Evolutionary conservation across 805 yeast species (phyloP), one percentile per base, ranked within the genome.

Genomic region (Yamadazyma paraphyllophila): DNA sequence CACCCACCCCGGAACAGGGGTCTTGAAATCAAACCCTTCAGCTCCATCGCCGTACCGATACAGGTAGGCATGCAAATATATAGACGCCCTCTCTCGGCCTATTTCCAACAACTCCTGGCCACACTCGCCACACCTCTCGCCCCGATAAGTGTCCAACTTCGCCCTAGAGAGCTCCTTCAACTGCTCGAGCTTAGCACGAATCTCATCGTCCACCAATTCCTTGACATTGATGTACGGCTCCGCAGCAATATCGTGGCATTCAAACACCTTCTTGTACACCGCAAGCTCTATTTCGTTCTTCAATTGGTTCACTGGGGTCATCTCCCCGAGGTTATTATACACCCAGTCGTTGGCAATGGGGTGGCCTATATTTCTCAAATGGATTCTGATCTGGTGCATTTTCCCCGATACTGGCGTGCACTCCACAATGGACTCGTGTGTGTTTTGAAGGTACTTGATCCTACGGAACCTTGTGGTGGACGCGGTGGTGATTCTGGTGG

Each of bases 321-420:
- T 8, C 4, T 20, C 13, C n/a, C 34, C n/a, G 2, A 5, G 36
- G 1, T 61, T 58, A 41, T 63, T 60, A 48, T 72, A 72, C 10
- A 62, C 54, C 24, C 58, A 60, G 62, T 92, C 99, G 60, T 92
- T 91, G 2, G 87, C 89, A 38, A 92, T 92, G 0, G 98, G 97
- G 58, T 72, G 77, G 0, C 97, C 97, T 49, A 78, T 40, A 50
- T 77, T 73, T 16, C 81, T 57, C 10, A 80, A 58, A 56, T 80
- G 84, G 4, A 80, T 76, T 10, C 84, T 61, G 20, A 80, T 78
- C 56, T 80, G 84, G 58, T 80, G 84, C 58, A 77, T 77, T 49
- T 75, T 65, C 0, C 84, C 84, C 0, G 82, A 75, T 6, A 73
- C 47, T 0, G 83, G 83, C 35, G 56, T 57, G 50, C 83, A 80